Base-by-base conservation (phyloP, 1,284 basidiomycete genomes). In the Leucocoprinus gongylophorus region DNA sequence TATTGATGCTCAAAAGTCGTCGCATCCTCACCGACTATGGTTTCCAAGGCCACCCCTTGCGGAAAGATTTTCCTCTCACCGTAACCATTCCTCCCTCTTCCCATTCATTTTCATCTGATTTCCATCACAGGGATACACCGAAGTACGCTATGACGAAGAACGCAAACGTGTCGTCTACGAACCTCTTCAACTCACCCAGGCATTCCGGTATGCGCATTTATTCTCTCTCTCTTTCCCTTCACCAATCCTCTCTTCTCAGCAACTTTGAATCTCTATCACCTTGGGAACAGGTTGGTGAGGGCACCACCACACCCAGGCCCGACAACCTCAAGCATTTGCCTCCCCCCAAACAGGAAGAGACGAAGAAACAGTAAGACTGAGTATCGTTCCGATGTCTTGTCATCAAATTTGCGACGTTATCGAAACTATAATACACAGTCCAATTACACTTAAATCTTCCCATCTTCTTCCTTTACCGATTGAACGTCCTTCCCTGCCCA, bases 1-100 rank as follows among this genome's bases (percentile, higher is more conserved):
- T 23, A 29, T 30, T 56, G 30, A 50, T 57, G 29, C 50, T 54
- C 54, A 46, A 18, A 46, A 94, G 91, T 39, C 90, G 95, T 58
- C 87, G 97, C 54, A 95, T 99, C 69, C 76, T 99, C 62, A 99
- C 97, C 46, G 97, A 99, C 71, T 99, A 99, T 68, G 95, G 91
- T 50, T 99, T 99, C 67, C 97, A 99, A 71, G 97, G 97, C 23
- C 94, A 99, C 68, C 95, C 95, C 12, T 71, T 99, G 54, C 82
- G 97, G 59, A 99, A 99, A 69, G 95, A 99, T 69, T 99, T 98
- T 80, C 95, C 95, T 17, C 71, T 99, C 58, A 97, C 93, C 3
- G 91, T 91, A 65, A 59, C 81, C 68, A 9, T n/a, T 10, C 21
- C 9, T 12, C 20, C 48, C 32, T 30, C 35, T 46, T 28, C 21